Conservation (phyloP, 331 rosid species). For the Rhamnella rubrinervis region DNA sequence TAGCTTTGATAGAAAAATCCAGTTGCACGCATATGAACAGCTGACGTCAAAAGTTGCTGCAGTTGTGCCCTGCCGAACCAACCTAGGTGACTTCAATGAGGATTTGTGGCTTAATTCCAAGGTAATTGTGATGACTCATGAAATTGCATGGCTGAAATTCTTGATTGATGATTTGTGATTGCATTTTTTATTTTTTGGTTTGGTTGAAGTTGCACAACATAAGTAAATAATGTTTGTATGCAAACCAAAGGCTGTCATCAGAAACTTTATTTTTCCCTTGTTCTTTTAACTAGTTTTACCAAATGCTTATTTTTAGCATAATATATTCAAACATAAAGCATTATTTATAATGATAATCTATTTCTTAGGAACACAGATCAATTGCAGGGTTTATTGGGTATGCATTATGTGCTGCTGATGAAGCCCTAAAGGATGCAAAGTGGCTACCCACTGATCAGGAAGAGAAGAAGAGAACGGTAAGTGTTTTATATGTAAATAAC, state of each 20-base stretch:
- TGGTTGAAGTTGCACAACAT: not conserved
- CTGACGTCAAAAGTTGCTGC: slow-evolving; percentile 92
- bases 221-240: too few relatives aligned
- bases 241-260: too few relatives aligned
- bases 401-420: slow-evolving; percentile 94
- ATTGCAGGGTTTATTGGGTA: slow-evolving; percentile 86
- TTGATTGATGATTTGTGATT: not conserved
- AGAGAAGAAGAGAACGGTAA: slow-evolving; percentile 79
- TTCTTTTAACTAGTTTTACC: too few relatives aligned
- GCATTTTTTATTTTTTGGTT: not conserved
- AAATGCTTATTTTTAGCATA: too few relatives aligned
- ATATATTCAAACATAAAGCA: not conserved
- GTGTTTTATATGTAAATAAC: slow-evolving; percentile 21
- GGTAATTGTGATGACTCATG: slow-evolving; percentile 26
- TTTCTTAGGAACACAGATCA: slow-evolving; percentile 71
- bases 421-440: slow-evolving; percentile 86
- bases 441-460: slow-evolving; percentile 78
- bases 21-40: slow-evolving; percentile 57
- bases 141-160: not conserved
- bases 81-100: slow-evolving; percentile 59
- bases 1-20: slow-evolving; percentile 60
- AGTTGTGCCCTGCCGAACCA: slow-evolving; percentile 63
- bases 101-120: slow-evolving; percentile 73
- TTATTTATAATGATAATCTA: slow-evolving; percentile 1
- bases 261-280: too few relatives aligned